These are phyloP conservation scores for Colletotrichum sp. DNA, from an alignment of 2,329 filamentous ascomycete genomes.

Conservation along the genomic window DNA sequence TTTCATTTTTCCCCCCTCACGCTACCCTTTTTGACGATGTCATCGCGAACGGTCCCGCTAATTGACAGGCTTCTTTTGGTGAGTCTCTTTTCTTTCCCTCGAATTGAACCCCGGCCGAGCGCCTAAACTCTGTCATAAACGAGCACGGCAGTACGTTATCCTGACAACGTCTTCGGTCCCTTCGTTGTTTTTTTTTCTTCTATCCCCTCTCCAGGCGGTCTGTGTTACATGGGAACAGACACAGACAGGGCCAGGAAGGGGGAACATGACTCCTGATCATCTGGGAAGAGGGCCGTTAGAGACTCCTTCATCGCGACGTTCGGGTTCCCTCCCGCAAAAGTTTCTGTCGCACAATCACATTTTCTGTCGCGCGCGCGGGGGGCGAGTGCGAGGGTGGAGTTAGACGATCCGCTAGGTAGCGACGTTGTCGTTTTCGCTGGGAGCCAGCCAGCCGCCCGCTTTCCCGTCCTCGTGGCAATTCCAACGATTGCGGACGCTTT, in stretches of 20 bases:
- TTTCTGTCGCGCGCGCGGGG: neutral
- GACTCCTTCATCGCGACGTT: neutral
- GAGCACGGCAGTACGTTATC: neutral
- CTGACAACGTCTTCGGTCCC: neutral
- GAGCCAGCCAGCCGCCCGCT: neutral
- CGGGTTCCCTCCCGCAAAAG: neutral
- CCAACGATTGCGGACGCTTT: neutral
- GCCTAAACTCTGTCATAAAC: neutral
- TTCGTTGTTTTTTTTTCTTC: neutral
- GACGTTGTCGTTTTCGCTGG: neutral
- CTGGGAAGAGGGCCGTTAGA: neutral
- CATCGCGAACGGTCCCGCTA: conserved; percentile 7
- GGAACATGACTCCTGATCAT: neutral
- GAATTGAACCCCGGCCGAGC: neutral
- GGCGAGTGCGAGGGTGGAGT: neutral
- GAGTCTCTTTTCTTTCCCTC: neutral
- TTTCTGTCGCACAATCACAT: neutral
- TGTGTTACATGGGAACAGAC: neutral
- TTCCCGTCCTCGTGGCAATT: conserved; percentile 12
- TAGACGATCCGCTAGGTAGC: neutral
- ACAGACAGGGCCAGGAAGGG: neutral
- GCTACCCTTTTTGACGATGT: conserved; percentile 18
- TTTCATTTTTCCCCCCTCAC: neutral
- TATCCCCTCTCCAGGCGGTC: neutral
- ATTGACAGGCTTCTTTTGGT: neutral